These are phyloP conservation scores for Penicillium sp. DNA, from an alignment of 2,329 filamentous ascomycete species.

Conservation along the genomic window DNA sequence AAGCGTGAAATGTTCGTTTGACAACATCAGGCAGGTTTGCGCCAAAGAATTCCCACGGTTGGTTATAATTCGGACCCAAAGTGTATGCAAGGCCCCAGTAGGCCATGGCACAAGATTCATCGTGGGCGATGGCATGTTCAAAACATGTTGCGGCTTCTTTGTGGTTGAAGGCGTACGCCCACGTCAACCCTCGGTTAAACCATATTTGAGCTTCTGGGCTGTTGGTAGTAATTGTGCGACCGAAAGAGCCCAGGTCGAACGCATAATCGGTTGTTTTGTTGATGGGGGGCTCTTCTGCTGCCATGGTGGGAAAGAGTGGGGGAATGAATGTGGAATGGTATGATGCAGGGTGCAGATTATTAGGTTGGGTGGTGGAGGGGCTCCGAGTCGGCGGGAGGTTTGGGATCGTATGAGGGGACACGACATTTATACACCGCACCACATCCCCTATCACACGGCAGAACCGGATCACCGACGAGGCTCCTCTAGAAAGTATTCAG, in stretches of 20 bases:
- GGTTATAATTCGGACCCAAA: constrained; percentile 78
- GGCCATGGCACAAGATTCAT: constrained; percentile 43
- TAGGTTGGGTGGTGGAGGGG: neutral
- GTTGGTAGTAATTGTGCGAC: constrained; percentile 40
- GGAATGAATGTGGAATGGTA: neutral
- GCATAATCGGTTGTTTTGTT: constrained; percentile 16
- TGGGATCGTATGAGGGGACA: constrained; percentile 6
- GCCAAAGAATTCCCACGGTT: constrained; percentile 75
- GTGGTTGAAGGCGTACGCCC: constrained; percentile 48
- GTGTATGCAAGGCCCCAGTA: constrained; percentile 61
- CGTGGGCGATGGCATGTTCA: constrained; percentile 37
- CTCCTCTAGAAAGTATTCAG: neutral
- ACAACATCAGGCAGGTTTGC: constrained; percentile 60
- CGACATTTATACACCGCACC: constrained; percentile 7
- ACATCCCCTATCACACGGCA: neutral
- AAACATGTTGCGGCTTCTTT: constrained; percentile 44
- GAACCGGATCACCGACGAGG: neutral
- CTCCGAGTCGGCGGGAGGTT: constrained; percentile 1
- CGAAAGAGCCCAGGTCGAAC: constrained; percentile 29
- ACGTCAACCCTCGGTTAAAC: constrained; percentile 45
- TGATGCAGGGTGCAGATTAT: neutral
- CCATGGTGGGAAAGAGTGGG: neutral
- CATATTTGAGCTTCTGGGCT: constrained; percentile 39
- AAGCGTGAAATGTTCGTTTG: constrained; percentile 52
- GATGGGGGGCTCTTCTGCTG: neutral